Base-by-base conservation (phyloP, 2,329 filamentous ascomycete genomes). In the Penicillium nordicum region DNA sequence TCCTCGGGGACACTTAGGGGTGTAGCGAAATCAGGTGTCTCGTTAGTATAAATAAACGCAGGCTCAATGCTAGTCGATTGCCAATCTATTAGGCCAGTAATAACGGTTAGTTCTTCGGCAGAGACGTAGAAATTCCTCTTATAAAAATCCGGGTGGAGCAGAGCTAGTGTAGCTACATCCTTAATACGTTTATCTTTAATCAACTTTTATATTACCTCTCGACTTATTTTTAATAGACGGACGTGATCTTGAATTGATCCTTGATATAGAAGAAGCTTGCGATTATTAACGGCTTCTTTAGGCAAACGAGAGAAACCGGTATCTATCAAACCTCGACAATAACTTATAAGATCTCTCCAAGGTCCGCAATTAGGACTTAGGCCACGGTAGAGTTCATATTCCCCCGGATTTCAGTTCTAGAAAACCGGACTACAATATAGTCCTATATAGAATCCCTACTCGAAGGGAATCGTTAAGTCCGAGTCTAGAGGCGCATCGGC, bases 41-140 rank as follows among this genome's bases (percentile, higher is more conserved):
- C 57, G n/a, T 68, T 64, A 3, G 65, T 58, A 43, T 72, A 70
- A 8, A 64, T 62, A 41, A 74, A 73, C 2, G 67, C 64, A 5
- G 70, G 71, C 40, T 72, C 63, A 21, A 72, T 63, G 36, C 62
- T 66, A 23, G 71, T 53, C 44, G 64, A 63, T 53, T 74, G 68
- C 72, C 68, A 74, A 46, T 74, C 71, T 47, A 74, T 69, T 0
- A 74, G 30, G 11, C 63, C 62, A 4, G 70, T 71, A 23, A 73
- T 63, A 4, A 59, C 8, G 1, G 68, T 68, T 40, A 65, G 68
- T 9, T 73, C 69, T 10, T 68, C 57, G 5, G 58, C 42, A 3
- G 69, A 71, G 27, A 74, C 64, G 37, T 62, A 72, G 4, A 74
- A 71, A 43, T 74, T 74, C 29, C 71, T 53, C 48, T 64, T 70